Base-by-base conservation (phyloP, 768 basidiomycete species). In the Suillus fuscotomentosus region DNA sequence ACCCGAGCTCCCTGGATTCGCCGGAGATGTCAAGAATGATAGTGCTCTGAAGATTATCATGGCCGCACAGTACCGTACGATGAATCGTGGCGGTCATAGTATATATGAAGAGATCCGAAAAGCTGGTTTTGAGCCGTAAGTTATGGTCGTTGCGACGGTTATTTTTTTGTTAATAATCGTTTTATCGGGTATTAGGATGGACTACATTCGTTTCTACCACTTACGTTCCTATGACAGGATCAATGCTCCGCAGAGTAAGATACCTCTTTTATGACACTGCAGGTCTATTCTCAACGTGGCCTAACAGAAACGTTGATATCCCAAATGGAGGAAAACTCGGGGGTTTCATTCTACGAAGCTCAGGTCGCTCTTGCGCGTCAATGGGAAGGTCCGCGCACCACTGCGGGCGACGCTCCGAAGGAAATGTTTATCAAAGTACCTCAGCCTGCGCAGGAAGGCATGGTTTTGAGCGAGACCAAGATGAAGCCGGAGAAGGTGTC, bases 161-260 rank as follows among this genome's bases (percentile, higher is more conserved):
- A 9, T 3, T n/a, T 3, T 13, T 9, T 39, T 22, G 57, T 38
- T 54, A 22, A 38, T 54, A 31, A 63, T 36, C 38, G 31, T 39
- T 57, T 41, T 63, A 9, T 55, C 13, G n/a, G 11, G 22, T 43
- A 53, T 55, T 66, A 94, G 93, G n/a, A 70, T 80, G 78, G 88
- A 95, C 63, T 95, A 90, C 73, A 91, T 97, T 69, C 85, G 89
- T 13, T 94, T 97, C 83, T 98, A 92, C 79, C 95, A 99, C 77
- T 82, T 99, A 31, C 86, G 97, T 38, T 81, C 89, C 1, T 99
- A 96, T 73, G 96, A 98, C 72, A 83, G 95, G 31, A 92, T 96
- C 71, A 95, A 95, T 71, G 88, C 89, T 0, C 90, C 92, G 2
- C 74, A 79, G 66, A 77, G 88, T 88, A 65, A 71, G 84, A 73